phyloP scores from a whole-genome alignment of 2,329 filamentous ascomycete species.

The Neonectria coccinea region DNA sequence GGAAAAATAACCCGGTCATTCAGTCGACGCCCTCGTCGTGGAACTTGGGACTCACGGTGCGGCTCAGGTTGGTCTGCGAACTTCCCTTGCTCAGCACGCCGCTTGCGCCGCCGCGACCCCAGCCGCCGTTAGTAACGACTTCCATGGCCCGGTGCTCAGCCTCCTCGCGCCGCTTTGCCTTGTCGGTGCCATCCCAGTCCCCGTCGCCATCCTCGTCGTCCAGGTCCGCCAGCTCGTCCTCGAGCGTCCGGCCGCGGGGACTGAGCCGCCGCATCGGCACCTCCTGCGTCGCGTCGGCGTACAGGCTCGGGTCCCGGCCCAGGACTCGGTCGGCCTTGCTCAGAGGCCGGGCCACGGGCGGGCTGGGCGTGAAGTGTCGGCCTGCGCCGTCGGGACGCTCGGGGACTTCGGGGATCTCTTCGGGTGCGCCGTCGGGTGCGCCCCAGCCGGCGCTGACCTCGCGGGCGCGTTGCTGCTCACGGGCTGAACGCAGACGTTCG shows the following conservation, averaged over 20 bases:
- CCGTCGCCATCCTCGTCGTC: slow-evolving; percentile 54
- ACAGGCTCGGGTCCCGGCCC: slow-evolving; percentile 67
- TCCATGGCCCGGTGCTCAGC: slow-evolving; percentile 60
- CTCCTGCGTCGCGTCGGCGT: slow-evolving; percentile 60
- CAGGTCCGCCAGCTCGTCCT: slow-evolving; percentile 57
- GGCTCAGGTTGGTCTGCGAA: slow-evolving; percentile 38
- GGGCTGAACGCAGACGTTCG: slow-evolving; percentile 69
- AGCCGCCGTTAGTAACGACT: slow-evolving; percentile 55
- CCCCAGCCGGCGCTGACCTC: slow-evolving; percentile 79
- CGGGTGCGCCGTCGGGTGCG: slow-evolving; percentile 43
- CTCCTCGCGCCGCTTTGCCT: slow-evolving; percentile 54
- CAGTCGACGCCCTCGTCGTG: slow-evolving; percentile 52
- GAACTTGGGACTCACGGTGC: slow-evolving; percentile 39
- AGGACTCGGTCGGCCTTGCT: slow-evolving; percentile 71
- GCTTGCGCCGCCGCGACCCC: slow-evolving; percentile 56
- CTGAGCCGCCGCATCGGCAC: slow-evolving; percentile 62
- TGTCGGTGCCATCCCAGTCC: slow-evolving; percentile 51
- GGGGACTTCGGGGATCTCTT: slow-evolving; percentile 40
- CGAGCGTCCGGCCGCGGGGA: slow-evolving; percentile 58
- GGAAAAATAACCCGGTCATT: slow-evolving; percentile 7
- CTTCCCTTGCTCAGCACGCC: slow-evolving; percentile 56
- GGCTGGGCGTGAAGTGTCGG: slow-evolving; percentile 47
- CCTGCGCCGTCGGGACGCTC: slow-evolving; percentile 47
- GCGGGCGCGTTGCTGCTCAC: slow-evolving; percentile 70
- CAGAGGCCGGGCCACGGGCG: slow-evolving; percentile 49